Evolutionary conservation across 2,329 filamentous ascomycete species (phyloP).

Genomic region (Harringtonia aguacate): DNA sequence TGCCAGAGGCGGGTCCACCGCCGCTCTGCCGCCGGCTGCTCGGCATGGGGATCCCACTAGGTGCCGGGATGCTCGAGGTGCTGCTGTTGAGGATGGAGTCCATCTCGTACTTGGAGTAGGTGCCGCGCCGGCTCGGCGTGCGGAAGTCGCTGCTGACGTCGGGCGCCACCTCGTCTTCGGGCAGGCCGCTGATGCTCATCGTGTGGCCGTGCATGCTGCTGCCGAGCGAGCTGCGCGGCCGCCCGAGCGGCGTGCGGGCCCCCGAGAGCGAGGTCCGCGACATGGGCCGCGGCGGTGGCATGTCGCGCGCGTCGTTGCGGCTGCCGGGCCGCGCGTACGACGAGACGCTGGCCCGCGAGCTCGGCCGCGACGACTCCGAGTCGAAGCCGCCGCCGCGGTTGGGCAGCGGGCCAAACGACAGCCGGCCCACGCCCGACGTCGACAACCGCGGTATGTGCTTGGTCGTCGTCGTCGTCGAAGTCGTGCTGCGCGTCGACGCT

Average conservation of each 20-base stretch:
- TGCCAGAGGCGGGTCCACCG: conserved; percentile 4
- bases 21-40: conserved; percentile 26
- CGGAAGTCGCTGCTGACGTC: conserved; percentile 28
- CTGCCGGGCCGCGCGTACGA: conserved; percentile 44
- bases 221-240: conserved; percentile 62
- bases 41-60: conserved; percentile 38
- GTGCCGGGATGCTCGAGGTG: conserved; percentile 15
- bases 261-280: conserved; percentile 53
- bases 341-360: conserved; percentile 58
- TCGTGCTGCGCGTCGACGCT: background rate
- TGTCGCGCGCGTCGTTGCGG: conserved; percentile 33
- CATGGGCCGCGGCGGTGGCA: conserved; percentile 45
- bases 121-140: conserved; percentile 45
- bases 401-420: conserved; percentile 53
- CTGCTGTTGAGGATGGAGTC: conserved; percentile 23
- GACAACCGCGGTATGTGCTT: conserved; percentile 48
- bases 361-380: conserved; percentile 51
- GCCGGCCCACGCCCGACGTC: conserved; percentile 49
- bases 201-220: conserved; percentile 50
- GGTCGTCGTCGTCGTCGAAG: conserved; percentile 10
- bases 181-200: conserved; percentile 42
- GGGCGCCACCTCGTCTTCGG: conserved; percentile 30
- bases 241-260: conserved; percentile 53
- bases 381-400: conserved; percentile 36
- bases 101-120: conserved; percentile 37